Conservation (phyloP, 2,329 filamentous ascomycete genomes). For the Basipetospora chlamydospora region DNA sequence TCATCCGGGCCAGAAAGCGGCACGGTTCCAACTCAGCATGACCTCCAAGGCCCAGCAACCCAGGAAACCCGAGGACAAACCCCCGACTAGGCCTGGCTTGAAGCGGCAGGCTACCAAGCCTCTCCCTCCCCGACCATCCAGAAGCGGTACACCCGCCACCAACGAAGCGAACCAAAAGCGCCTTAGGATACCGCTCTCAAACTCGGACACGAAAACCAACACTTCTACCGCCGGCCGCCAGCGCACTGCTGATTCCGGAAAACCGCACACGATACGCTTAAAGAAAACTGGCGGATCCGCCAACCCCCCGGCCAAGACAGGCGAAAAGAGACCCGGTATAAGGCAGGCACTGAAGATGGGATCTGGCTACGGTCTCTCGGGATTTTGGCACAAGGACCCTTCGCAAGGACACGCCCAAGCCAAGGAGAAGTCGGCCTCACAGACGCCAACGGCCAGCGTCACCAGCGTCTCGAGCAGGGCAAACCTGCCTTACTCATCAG, state of each 20-base stretch:
- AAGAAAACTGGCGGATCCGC: no score
- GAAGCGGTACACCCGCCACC: no score
- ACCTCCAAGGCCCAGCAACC: not conserved
- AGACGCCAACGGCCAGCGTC: not conserved
- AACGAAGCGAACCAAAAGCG: slow-evolving; percentile 11
- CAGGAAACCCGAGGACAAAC: no score
- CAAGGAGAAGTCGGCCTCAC: not conserved
- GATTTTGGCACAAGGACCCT: slow-evolving; percentile 1
- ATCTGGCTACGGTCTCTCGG: slow-evolving; percentile 1
- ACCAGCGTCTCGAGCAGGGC: not conserved
- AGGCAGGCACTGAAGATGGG: slow-evolving; percentile 3
- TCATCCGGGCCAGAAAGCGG: not conserved
- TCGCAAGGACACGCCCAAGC: not conserved
- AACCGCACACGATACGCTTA: no score
- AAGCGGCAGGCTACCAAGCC: no score
- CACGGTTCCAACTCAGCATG: not conserved
- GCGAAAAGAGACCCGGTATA: slow-evolving; percentile 2
- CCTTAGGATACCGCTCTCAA: slow-evolving; percentile 3
- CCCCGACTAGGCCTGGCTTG: no score
- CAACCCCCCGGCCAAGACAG: no score
- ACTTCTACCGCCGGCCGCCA: no score
- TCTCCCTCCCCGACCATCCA: no score
- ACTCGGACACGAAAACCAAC: no score
- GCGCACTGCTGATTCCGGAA: no score
- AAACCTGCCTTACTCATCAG: not conserved